phyloP scores from a whole-genome alignment of 1,284 basidiomycete genomes.

The Cutaneotrichosporon sp. region DNA sequence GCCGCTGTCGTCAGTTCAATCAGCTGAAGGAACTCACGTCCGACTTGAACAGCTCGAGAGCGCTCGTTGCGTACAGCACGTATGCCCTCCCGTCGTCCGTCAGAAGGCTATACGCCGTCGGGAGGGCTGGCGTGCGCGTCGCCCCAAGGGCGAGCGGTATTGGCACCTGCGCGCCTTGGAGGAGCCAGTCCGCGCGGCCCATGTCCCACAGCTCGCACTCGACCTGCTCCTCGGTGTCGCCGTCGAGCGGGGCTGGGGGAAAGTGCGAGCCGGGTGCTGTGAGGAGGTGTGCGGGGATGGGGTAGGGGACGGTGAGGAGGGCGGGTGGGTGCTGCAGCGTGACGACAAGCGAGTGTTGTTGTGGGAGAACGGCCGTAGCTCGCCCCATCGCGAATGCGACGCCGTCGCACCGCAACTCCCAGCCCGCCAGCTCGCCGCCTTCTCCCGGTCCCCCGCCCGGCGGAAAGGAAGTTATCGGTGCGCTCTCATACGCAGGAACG shows the following conservation, averaged over 20 bases:
- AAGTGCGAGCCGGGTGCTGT: slow-evolving; percentile 38
- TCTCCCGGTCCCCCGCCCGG: slow-evolving; percentile 76
- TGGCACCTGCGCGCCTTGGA: slow-evolving; percentile 22
- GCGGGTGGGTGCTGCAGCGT: slow-evolving; percentile 42
- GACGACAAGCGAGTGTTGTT: slow-evolving; percentile 42
- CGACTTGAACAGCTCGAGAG: slow-evolving; percentile 17
- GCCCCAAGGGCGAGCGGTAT: slow-evolving; percentile 26
- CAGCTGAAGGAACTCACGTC: background rate
- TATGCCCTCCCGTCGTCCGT: slow-evolving; percentile 54
- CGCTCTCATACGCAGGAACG: slow-evolving; percentile 48
- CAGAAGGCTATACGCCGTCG: slow-evolving; percentile 46
- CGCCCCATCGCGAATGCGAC: slow-evolving; percentile 42
- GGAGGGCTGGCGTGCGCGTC: slow-evolving; percentile 32
- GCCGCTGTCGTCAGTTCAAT: background rate
- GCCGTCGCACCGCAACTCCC: slow-evolving; percentile 66
- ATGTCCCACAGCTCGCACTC: slow-evolving; percentile 50
- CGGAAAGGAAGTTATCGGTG: slow-evolving; percentile 58
- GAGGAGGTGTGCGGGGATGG: slow-evolving; percentile 37
- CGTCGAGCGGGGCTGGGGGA: slow-evolving; percentile 46
- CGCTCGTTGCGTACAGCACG: slow-evolving; percentile 38
- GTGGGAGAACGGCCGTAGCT: slow-evolving; percentile 32
- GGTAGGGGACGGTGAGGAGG: slow-evolving; percentile 42
- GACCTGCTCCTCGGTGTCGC: slow-evolving; percentile 43
- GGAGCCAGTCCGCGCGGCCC: slow-evolving; percentile 35
- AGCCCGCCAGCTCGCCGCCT: slow-evolving; percentile 77